Conservation (phyloP, 148 eudicot species). For the Vaccinium darrowii region DNA sequence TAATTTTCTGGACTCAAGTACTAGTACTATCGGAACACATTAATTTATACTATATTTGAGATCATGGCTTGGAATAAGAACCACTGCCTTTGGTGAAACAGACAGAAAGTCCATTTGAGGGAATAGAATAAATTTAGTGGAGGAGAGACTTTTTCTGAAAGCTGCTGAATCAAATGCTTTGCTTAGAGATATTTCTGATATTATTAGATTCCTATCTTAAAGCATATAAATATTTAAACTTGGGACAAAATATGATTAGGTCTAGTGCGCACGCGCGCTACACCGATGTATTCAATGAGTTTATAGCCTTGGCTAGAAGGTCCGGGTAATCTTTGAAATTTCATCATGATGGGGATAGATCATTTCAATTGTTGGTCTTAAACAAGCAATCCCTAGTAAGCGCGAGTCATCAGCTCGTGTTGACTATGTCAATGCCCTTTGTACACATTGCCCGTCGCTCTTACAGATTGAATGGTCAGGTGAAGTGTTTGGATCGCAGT, state of each 20-base stretch:
- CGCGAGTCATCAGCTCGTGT: no score
- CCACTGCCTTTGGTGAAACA: neutral
- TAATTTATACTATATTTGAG: slow-evolving; percentile 4
- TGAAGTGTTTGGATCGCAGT: no score
- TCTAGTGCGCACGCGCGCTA: no score
- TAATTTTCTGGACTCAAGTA: neutral
- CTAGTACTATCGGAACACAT: neutral
- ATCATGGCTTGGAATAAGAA: neutral
- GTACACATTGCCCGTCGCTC: no score
- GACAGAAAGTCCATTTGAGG: neutral
- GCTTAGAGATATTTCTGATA: neutral
- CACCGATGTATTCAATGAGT: no score
- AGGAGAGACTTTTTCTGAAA: neutral
- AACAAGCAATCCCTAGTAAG: slow-evolving; percentile 35
- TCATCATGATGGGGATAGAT: slow-evolving; percentile 36
- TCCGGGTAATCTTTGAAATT: slow-evolving; percentile 22
- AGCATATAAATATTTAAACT: neutral
- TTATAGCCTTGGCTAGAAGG: no score
- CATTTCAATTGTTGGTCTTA: slow-evolving; percentile 36
- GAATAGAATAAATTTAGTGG: slow-evolving; percentile 2
- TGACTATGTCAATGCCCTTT: no score
- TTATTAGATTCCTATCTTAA: slow-evolving; percentile 1
- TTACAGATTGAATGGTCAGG: no score
- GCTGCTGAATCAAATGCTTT: neutral
- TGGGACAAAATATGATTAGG: neutral